Evolutionary conservation across 768 basidiomycete genomes (phyloP).

Genomic region (Mycena rosella): DNA sequence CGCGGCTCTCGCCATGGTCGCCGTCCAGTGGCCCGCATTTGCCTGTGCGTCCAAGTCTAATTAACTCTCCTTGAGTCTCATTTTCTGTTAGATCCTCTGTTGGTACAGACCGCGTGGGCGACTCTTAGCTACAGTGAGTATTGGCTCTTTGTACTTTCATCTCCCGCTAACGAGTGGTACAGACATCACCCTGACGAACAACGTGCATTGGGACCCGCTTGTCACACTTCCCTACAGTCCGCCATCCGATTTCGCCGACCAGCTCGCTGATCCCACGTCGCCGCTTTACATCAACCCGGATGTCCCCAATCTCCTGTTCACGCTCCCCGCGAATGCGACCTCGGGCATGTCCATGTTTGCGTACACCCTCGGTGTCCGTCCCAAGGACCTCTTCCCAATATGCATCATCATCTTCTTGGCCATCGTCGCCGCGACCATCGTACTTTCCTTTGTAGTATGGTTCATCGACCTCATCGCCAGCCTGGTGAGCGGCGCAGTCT

Average conservation of each 20-base stretch:
- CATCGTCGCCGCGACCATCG: conserved; percentile 79
- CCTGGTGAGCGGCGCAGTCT: conserved; percentile 45
- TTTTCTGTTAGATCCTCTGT: conserved; percentile 79
- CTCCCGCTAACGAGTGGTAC: conserved; percentile 21
- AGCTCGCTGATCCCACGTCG: conserved; percentile 77
- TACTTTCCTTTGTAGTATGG: conserved; percentile 80
- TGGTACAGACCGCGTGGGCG: conserved; percentile 92
- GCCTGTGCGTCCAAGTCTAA: conserved; percentile 71
- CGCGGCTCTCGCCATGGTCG: conserved; percentile 89
- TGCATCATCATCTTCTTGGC: conserved; percentile 88
- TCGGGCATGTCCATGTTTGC: conserved; percentile 88
- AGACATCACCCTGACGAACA: conserved; percentile 82
- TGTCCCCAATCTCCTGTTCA: conserved; percentile 80
- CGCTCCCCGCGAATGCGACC: conserved; percentile 70
- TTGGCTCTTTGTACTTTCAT: conserved; percentile 15
- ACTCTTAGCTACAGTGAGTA: conserved; percentile 77
- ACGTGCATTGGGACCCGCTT: conserved; percentile 78
- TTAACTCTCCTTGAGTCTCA: conserved; percentile 30
- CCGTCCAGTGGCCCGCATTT: conserved; percentile 95
- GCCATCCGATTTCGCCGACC: conserved; percentile 77
- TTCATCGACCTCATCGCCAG: conserved; percentile 69
- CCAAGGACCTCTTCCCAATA: conserved; percentile 84
- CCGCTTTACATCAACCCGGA: conserved; percentile 81
- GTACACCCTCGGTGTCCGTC: conserved; percentile 84
- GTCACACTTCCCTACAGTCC: conserved; percentile 69